phyloP scores from a whole-genome alignment of 495 filamentous ascomycete genomes.

The Hypoxylon crocopeplum region DNA sequence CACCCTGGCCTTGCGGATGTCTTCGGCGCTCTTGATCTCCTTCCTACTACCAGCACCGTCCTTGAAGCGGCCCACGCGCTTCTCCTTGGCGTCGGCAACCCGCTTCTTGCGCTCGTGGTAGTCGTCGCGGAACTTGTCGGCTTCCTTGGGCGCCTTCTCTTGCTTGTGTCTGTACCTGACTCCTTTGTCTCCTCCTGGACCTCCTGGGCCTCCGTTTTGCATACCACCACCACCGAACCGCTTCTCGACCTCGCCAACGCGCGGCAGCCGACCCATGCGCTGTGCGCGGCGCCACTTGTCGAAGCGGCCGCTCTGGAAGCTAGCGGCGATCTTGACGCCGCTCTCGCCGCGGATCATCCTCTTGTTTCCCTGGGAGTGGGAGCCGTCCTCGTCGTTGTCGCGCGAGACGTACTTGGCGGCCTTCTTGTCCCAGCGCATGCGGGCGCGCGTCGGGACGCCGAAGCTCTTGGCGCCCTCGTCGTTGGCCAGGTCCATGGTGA shows the following conservation, averaged over 20 bases:
- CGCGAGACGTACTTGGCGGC: slow-evolving; percentile 90
- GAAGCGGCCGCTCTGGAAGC: slow-evolving; percentile 91
- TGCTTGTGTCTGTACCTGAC: slow-evolving; percentile 77
- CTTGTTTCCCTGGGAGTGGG: slow-evolving; percentile 67
- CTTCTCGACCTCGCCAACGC: slow-evolving; percentile 80
- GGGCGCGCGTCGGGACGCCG: slow-evolving; percentile 71
- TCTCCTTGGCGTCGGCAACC: slow-evolving; percentile 84
- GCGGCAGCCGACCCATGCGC: slow-evolving; percentile 76
- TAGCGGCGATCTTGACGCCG: slow-evolving; percentile 93
- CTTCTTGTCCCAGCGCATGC: slow-evolving; percentile 96
- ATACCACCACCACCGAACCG: too few species aligned
- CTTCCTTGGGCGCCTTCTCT: slow-evolving; percentile 87
- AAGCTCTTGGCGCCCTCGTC: slow-evolving; percentile 83
- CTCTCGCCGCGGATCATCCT: slow-evolving; percentile 88
- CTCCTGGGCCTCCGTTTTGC: slow-evolving; percentile 41
- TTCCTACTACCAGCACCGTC: slow-evolving; percentile 69
- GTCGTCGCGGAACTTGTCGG: slow-evolving; percentile 88
- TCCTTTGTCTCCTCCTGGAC: slow-evolving; percentile 44
- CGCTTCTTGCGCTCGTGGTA: slow-evolving; percentile 90
- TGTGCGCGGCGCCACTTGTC: slow-evolving; percentile 88
- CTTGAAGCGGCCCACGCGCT: slow-evolving; percentile 73
- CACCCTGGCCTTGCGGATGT: slow-evolving; percentile 82
- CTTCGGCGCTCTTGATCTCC: slow-evolving; percentile 81
- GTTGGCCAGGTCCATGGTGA: slow-evolving; percentile 86
- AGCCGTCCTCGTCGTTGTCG: slow-evolving; percentile 93